Evolutionary conservation across 495 filamentous ascomycete species (phyloP).

Genomic region (Penicillium simplicissimum): DNA sequence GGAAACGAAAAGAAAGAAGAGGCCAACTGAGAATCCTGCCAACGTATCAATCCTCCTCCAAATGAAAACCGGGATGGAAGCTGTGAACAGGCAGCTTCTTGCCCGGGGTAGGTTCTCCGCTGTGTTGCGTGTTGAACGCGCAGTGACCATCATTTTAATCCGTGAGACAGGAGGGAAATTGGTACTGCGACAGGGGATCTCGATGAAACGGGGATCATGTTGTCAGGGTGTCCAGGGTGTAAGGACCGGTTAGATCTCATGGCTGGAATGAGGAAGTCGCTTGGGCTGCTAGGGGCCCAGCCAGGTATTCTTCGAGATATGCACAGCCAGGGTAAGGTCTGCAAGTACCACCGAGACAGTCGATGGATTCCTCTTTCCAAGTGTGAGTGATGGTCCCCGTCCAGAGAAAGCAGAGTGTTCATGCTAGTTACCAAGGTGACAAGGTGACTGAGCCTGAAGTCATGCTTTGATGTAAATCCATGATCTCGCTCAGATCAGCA

Average conservation of each 20-base stretch:
- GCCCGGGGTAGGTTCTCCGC: background rate
- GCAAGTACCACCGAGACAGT: background rate
- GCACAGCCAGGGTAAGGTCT: background rate
- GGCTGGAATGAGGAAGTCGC: background rate
- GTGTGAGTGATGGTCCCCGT: background rate
- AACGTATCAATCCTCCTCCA: constrained; percentile 1
- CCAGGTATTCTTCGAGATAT: background rate
- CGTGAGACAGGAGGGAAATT: background rate
- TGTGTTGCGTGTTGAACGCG: constrained; percentile 30
- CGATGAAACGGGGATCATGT: background rate
- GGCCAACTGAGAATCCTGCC: background rate
- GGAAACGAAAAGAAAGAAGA: background rate
- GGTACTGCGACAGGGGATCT: constrained; percentile 14
- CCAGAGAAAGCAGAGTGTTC: background rate
- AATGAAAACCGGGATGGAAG: background rate
- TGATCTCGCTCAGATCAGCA: background rate
- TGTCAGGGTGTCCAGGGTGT: background rate
- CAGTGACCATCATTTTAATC: background rate
- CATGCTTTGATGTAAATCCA: background rate
- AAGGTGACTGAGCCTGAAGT: background rate
- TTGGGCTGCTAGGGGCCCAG: background rate
- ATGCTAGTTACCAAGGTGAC: constrained; percentile 5
- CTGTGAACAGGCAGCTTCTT: background rate
- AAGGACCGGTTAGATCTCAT: background rate
- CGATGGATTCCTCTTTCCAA: background rate